phyloP scores from a whole-genome alignment of 352 stramenopile genomes.

The Thraustochytrium sp. region DNA sequence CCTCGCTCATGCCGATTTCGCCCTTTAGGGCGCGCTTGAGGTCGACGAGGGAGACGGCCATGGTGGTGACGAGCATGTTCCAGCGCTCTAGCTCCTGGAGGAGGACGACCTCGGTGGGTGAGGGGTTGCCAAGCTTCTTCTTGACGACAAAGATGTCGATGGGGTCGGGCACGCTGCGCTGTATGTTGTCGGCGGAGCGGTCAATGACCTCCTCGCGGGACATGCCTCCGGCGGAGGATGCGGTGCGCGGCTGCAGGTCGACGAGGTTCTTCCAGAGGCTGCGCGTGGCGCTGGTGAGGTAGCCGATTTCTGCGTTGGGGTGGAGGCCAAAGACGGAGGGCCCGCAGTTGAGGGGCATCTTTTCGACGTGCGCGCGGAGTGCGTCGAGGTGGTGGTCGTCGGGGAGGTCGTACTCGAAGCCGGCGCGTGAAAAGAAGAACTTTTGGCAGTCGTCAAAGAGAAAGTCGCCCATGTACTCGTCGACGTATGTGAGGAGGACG shows the following conservation, averaged over 20 bases:
- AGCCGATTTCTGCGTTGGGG: conserved; percentile 91
- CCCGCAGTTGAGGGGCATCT: conserved; percentile 81
- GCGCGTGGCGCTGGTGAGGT: conserved; percentile 90
- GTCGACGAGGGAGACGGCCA: conserved; percentile 72
- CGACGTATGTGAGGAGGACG: conserved; percentile 69
- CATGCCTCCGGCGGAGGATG: conserved; percentile 65
- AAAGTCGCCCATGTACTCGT: conserved; percentile 94
- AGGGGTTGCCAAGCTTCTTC: conserved; percentile 68
- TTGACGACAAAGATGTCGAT: conserved; percentile 77
- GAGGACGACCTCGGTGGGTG: conserved; percentile 80
- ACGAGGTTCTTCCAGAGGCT: conserved; percentile 86
- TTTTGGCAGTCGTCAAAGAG: conserved; percentile 86
- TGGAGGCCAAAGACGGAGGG: conserved; percentile 90
- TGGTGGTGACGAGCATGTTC: conserved; percentile 78
- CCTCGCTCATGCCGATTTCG: conserved; percentile 92
- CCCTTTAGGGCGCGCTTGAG: conserved; percentile 83
- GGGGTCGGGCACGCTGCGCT: conserved; percentile 72
- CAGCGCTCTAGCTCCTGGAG: conserved; percentile 89
- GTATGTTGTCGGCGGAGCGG: conserved; percentile 76
- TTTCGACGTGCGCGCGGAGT: conserved; percentile 75
- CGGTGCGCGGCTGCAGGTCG: conserved; percentile 76
- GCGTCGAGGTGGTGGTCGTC: conserved; percentile 61
- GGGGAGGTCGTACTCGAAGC: conserved; percentile 78
- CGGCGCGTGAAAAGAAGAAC: conserved; percentile 85
- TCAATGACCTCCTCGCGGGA: conserved; percentile 87